phyloP scores from a whole-genome alignment of 495 filamentous ascomycete species.

The Hapsidospora chrysogenum region DNA sequence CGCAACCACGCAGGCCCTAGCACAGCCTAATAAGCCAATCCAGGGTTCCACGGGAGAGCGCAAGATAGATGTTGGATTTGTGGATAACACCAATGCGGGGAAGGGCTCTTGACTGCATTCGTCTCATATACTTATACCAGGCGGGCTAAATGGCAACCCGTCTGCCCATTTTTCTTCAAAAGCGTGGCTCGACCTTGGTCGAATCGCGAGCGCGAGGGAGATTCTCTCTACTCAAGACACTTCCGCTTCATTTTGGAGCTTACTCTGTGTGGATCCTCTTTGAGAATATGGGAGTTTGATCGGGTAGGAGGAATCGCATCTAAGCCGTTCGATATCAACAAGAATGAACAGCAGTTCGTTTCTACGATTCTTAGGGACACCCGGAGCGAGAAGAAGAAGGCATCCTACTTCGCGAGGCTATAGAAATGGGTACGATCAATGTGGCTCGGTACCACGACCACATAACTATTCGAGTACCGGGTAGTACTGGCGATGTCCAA shows the following conservation, averaged over 20 bases:
- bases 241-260: constrained; percentile 30
- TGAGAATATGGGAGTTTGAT: constrained; percentile 28
- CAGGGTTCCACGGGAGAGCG: constrained; percentile 18
- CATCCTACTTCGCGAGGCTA: constrained; percentile 19
- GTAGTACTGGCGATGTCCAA: constrained; percentile 17
- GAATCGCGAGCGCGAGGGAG: constrained; percentile 25
- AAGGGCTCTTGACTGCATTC: constrained; percentile 17
- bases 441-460: constrained; percentile 27
- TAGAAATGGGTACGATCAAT: constrained; percentile 18
- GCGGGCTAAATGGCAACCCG: constrained; percentile 31
- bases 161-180: constrained; percentile 15
- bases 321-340: constrained; percentile 26
- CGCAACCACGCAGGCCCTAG: too few relatives aligned
- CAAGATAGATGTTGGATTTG: constrained; percentile 28
- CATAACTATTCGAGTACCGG: constrained; percentile 21
- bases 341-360: constrained; percentile 27
- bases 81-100: constrained; percentile 13
- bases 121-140: constrained; percentile 28
- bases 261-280: constrained; percentile 19
- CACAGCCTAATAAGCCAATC: constrained; percentile 17
- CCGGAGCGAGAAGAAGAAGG: constrained; percentile 27
- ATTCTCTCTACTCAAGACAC: constrained; percentile 27
- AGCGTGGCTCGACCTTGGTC: constrained; percentile 22
- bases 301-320: constrained; percentile 28
- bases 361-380: constrained; percentile 35